Percentiles rank a stretch among this genome's conserved stretches.
Evolutionary conservation across 176 grass and related monocot species (phyloP).

Genomic region (Calamus simplicifolius): DNA sequence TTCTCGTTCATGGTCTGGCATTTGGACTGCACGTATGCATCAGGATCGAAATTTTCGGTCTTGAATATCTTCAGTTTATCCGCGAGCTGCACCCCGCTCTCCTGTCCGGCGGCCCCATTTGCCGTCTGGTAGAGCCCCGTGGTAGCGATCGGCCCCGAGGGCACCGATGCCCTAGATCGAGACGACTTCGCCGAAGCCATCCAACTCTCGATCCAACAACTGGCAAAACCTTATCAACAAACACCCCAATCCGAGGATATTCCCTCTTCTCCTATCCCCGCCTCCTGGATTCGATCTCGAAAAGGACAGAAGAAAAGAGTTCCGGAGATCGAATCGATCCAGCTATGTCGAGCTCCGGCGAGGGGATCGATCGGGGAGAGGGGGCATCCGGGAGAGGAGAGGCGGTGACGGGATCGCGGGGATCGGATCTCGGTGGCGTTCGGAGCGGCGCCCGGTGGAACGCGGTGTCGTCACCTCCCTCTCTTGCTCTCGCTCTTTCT

Average conservation of each 20-base stretch:
- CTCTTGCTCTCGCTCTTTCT: too few species aligned
- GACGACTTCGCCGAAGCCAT: constrained; percentile 84
- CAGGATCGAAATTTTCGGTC: constrained; percentile 94
- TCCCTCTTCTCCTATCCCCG: too few species aligned
- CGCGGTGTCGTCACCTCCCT: too few species aligned
- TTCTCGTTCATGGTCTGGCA: constrained; percentile 98
- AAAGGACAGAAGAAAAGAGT: background rate
- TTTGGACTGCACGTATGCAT: constrained; percentile 95
- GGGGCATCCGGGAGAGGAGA: too few species aligned
- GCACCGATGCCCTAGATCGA: constrained; percentile 57
- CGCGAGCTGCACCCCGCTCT: constrained; percentile 78
- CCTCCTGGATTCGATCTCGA: too few species aligned
- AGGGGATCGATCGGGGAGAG: too few species aligned
- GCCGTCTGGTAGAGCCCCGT: background rate
- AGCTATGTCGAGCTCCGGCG: too few species aligned
- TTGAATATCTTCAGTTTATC: constrained; percentile 99
- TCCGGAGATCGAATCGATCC: too few species aligned
- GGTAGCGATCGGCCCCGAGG: constrained; percentile 29
- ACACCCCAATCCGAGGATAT: too few species aligned
- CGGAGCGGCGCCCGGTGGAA: too few species aligned
- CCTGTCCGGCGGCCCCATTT: constrained; percentile 14
- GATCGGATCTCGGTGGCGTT: too few species aligned
- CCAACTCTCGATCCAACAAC: background rate
- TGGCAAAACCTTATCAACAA: background rate
- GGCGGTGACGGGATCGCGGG: too few species aligned